Evolutionary conservation across 2,329 filamentous ascomycete species (phyloP), one percentile per base, ranked within the genome.

Genomic region (Diaporthe humulicola): DNA sequence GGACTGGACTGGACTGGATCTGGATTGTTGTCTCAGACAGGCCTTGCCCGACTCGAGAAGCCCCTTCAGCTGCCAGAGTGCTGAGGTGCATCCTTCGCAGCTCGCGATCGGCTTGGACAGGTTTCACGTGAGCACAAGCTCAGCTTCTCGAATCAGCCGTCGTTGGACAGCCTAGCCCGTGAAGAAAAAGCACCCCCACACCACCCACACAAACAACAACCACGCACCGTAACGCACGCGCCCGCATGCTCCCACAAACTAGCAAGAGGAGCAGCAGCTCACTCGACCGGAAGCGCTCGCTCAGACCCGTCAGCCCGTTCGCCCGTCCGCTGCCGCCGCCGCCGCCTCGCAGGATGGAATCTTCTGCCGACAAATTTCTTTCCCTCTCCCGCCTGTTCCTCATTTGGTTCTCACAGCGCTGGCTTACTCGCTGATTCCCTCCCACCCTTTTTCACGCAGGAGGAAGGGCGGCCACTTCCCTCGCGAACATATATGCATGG

Each of bases 1-100:
- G 19, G 36, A 42, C 58, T 64, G 58, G 57, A 2, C 36, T 28
- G 58, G 38, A 45, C 58, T 40, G 17, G 12, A 19, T 33, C 28
- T 69, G 64, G 48, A 72, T 45, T 42, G 28, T 33, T 74, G 73
- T 74, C 73, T 74, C 50, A 74, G 73, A 74, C 73, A 74, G 42
- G 52, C 56, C 36, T 40, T 54, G 64, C 60, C 70, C 69, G 73
- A 72, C 64, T 36, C 64, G 64, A 69, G 42, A 40, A 48, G 14
- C 58, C 33, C 45, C 33, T 67, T 67, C 64, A 52, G 64, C 64
- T 67, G 45, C 61, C 45, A 67, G 19, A n/a, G n/a, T n/a, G n/a
- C n/a, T n/a, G n/a, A 25, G 48, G 48, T 52, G 48, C 48, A 52
- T 52, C 48, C 48, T 52, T 25, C 33, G 33, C 64, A 54, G 64